Evolutionary conservation across 139 green algal species (phyloP).

Genomic region (Pleodorina starrii): DNA sequence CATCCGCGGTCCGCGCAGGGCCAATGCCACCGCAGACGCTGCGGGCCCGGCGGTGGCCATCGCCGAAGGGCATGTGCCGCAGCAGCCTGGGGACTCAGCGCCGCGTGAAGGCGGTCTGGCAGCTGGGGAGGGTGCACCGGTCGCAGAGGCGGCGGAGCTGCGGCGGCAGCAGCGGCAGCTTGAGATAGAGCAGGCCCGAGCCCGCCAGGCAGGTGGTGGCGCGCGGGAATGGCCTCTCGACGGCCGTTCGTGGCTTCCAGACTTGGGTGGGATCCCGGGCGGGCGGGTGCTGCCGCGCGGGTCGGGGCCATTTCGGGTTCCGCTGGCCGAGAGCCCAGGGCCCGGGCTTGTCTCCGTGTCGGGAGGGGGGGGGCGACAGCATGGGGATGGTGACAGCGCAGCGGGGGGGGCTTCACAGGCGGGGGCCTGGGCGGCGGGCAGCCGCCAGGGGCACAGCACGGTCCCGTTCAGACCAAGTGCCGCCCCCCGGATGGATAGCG

Average conservation of each 20-base stretch:
- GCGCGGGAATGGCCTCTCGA: background rate
- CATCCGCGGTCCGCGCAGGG: background rate
- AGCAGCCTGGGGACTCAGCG: background rate
- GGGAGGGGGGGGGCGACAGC: no score
- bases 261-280: background rate
- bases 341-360: no score
- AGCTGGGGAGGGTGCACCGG: background rate
- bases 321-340: no score
- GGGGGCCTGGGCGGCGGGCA: no score
- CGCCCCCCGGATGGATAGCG: background rate
- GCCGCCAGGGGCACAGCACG: no score
- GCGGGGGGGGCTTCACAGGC: no score
- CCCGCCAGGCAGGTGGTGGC: background rate
- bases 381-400: no score
- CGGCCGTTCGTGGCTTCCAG: background rate
- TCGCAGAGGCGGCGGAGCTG: background rate
- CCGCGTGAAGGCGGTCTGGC: no score
- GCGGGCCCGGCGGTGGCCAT: no score
- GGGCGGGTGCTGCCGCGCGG: background rate
- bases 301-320: background rate
- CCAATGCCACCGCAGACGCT: background rate
- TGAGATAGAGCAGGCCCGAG: constrained; percentile 9
- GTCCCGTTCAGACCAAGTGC: background rate
- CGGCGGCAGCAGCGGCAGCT: background rate
- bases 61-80: no score